Conservation (phyloP, 2,329 filamentous ascomycete species). For the Alternaria atra region DNA sequence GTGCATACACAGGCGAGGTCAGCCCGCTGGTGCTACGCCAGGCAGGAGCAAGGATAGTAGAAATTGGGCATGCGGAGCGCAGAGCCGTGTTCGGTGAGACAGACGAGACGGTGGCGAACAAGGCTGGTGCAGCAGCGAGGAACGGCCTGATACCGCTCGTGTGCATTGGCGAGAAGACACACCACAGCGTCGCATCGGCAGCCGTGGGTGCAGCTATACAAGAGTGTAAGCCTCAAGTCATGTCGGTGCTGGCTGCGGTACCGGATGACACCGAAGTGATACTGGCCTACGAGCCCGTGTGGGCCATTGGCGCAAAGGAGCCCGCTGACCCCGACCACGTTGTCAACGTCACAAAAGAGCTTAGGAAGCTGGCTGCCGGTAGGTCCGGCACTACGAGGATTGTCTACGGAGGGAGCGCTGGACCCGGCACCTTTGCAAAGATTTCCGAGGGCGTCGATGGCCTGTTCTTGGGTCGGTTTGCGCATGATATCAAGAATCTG, state of each 20-base stretch:
- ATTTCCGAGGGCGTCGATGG: conserved; percentile 78
- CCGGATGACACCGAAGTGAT: conserved; percentile 72
- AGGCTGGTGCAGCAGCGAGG: conserved; percentile 72
- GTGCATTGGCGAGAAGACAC: conserved; percentile 78
- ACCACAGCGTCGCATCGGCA: conserved; percentile 55
- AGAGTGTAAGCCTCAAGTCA: conserved; percentile 73
- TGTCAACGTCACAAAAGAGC: conserved; percentile 71
- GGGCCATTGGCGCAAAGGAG: conserved; percentile 80
- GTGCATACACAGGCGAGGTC: conserved; percentile 81
- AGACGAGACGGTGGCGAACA: conserved; percentile 72
- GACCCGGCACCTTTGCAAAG: conserved; percentile 76
- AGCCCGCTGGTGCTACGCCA: conserved; percentile 73
- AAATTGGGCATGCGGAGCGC: conserved; percentile 83
- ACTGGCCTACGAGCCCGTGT: conserved; percentile 87
- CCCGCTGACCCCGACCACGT: conserved; percentile 79
- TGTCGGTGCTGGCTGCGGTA: conserved; percentile 68
- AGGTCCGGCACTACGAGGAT: conserved; percentile 71
- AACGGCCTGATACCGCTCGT: conserved; percentile 80
- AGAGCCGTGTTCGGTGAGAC: conserved; percentile 76
- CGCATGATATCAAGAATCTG: conserved; percentile 77
- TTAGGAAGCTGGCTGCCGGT: conserved; percentile 64
- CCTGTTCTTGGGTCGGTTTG: conserved; percentile 82
- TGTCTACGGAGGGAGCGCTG: conserved; percentile 84
- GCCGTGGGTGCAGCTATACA: conserved; percentile 67
- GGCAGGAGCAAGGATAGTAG: conserved; percentile 75